A percentile compares a stretch with the other conserved stretches of the same genome.
Conservation (phyloP, 495 filamentous ascomycete species). For the Niebla homalea region DNA sequence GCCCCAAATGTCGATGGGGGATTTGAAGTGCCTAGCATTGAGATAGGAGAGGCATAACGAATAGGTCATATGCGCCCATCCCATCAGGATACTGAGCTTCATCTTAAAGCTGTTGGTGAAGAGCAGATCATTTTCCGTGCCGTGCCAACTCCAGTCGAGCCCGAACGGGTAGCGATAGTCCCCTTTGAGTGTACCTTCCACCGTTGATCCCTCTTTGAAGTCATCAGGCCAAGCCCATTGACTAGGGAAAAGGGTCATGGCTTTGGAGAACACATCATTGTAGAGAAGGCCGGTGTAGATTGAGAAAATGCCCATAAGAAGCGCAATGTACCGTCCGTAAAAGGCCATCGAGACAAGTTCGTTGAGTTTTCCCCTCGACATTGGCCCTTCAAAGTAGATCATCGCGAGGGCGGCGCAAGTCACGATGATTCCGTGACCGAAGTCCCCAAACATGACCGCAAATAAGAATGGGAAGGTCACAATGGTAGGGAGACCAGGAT, state of each 20-base stretch:
- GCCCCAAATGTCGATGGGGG: constrained; percentile 84
- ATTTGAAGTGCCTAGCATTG: constrained; percentile 90
- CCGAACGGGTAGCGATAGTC: constrained; percentile 87
- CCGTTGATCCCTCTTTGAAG: constrained; percentile 44
- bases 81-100: constrained; percentile 95
- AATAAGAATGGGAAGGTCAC: constrained; percentile 97
- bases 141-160: constrained; percentile 95
- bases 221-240: constrained; percentile 74
- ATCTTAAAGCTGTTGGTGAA: constrained; percentile 99
- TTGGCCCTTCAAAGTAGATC: constrained; percentile 87
- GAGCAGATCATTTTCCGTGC: constrained; percentile 79
- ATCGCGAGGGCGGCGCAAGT: constrained; percentile 64
- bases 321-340: constrained; percentile 94
- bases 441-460: constrained; percentile 97
- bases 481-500: constrained; percentile 86
- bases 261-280: constrained; percentile 93
- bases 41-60: constrained; percentile 84
- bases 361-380: constrained; percentile 73
- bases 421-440: constrained; percentile 86
- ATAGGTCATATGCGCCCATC: constrained; percentile 67
- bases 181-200: constrained; percentile 51
- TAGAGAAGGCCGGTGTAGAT: constrained; percentile 96
- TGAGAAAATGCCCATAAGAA: constrained; percentile 95
- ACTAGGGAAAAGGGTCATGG: constrained; percentile 74
- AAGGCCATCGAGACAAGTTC: constrained; percentile 97